Percentiles rank a stretch among this genome's conserved stretches.
Conservation (phyloP, 2,329 filamentous ascomycete genomes). For the Pseudopyrenochaeta lycopersici region DNA sequence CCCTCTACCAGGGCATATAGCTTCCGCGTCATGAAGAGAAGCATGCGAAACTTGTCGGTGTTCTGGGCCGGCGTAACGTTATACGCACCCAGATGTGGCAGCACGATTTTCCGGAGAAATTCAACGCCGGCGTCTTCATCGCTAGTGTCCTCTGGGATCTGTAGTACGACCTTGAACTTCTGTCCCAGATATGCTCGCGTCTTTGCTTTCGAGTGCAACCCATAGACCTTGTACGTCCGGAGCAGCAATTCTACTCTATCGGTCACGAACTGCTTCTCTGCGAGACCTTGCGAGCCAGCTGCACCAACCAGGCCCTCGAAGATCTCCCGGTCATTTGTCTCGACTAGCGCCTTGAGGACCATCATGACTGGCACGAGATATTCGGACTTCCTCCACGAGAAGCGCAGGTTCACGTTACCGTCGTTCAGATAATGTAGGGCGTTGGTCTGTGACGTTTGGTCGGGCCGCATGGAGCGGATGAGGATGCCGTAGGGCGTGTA, state of each 20-base stretch:
- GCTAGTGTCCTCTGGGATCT: constrained; percentile 82
- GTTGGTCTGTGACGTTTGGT: constrained; percentile 97
- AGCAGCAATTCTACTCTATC: constrained; percentile 92
- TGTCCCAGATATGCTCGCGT: constrained; percentile 87
- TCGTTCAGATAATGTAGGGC: constrained; percentile 95
- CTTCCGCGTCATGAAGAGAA: constrained; percentile 96
- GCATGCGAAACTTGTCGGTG: constrained; percentile 89
- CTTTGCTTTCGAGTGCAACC: constrained; percentile 80
- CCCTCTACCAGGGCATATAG: constrained; percentile 92
- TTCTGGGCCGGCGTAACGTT: constrained; percentile 86
- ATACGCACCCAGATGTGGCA: constrained; percentile 89
- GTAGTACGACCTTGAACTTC: constrained; percentile 89
- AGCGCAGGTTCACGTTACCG: constrained; percentile 95
- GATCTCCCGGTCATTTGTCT: constrained; percentile 96
- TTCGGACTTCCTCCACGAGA: constrained; percentile 97
- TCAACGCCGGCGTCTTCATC: constrained; percentile 91
- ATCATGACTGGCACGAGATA: constrained; percentile 96
- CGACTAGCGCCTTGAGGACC: constrained; percentile 92
- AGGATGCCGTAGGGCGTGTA: constrained; percentile 94
- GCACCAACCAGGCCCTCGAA: constrained; percentile 91
- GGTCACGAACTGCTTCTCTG: constrained; percentile 88
- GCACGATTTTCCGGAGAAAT: constrained; percentile 86
- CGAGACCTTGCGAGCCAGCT: constrained; percentile 76
- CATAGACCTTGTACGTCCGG: constrained; percentile 91
- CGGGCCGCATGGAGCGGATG: constrained; percentile 90